These are phyloP conservation scores for Coprinopsis marcescibilis DNA, from an alignment of 768 basidiomycete species.

Conservation along the genomic window DNA sequence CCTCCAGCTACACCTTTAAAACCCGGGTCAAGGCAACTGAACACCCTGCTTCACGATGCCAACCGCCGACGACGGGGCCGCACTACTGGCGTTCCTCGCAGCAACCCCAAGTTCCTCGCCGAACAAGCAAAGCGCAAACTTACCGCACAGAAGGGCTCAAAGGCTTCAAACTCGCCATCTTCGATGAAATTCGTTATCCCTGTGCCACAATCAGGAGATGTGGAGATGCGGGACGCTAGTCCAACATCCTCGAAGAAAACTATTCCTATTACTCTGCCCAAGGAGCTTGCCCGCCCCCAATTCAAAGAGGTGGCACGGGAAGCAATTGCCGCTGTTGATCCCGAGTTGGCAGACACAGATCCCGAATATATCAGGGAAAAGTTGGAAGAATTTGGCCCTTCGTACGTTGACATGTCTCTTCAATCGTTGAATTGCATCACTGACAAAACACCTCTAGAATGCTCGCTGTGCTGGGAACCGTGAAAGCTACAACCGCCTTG, in stretches of 20 bases:
- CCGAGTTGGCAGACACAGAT: slow-evolving; percentile 41
- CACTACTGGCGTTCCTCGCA: background rate
- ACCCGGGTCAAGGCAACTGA: background rate
- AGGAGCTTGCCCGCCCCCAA: background rate
- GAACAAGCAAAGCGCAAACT: slow-evolving; percentile 2
- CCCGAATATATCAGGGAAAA: slow-evolving; percentile 49
- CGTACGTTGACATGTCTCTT: slow-evolving; percentile 26
- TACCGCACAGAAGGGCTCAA: background rate
- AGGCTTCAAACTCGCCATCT: background rate
- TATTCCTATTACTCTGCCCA: background rate
- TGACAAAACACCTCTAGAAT: slow-evolving; percentile 1
- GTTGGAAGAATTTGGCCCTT: slow-evolving; percentile 37
- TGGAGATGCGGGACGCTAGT: background rate
- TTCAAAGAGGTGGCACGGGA: background rate
- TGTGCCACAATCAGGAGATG: background rate
- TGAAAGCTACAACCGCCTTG: background rate
- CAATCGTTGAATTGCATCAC: background rate
- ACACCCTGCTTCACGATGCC: background rate
- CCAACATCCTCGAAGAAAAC: background rate
- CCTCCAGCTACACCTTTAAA: background rate
- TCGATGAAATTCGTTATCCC: background rate
- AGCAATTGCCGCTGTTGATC: slow-evolving; percentile 42
- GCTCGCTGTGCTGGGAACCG: slow-evolving; percentile 9
- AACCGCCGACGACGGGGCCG: background rate
- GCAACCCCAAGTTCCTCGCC: background rate